Base-by-base conservation (phyloP, 1,139 yeast species). In the Pichia kudriavzevii region DNA sequence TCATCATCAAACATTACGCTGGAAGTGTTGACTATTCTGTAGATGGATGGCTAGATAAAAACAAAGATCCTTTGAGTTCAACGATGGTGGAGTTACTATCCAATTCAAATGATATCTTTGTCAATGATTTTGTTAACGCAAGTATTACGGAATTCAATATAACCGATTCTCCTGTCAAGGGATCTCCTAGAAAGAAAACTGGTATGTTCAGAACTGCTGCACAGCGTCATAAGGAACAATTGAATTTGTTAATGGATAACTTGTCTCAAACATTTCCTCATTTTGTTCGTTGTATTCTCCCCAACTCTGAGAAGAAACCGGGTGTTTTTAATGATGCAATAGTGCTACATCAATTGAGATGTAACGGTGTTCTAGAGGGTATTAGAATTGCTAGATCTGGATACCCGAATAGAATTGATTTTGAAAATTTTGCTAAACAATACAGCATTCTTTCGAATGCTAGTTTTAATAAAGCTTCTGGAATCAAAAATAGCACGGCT, bases 361-460 rank as follows among this genome's bases (percentile, higher is more conserved):
- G 97, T 56, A 93, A 93, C 55, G 99, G 99, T 69, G 99, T 93
- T 11, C 63, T 93, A 33, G 99, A 93, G 64, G 99, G 99, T 44
- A 93, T 93, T 28, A 71, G 98, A 59, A 91, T 93, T 44, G 95
- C 97, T 0, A 70, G 99, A 46, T 88, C 95, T 12, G 99, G 99
- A 3, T 93, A 82, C 55, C 98, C 99, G 2, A 93, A 93, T 58
- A 72, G 96, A 46, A 73, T 91, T 55, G 73, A 79, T 31, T 91
- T 88, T 57, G 72, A 77, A 30, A 94, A 85, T 37, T 91, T 93
- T 59, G 74, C 72, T 39, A 69, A 64, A 35, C 68, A 95, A 37
- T 93, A 93, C 54, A 72, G 74, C 22, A 72, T 88, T 17, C 63
- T 93, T 26, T 60, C 62, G 1, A 30, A 38, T 19, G 22, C 47